Evolutionary conservation across 257 asterid species (phyloP).

Genomic region (Solanum dulcamara): DNA sequence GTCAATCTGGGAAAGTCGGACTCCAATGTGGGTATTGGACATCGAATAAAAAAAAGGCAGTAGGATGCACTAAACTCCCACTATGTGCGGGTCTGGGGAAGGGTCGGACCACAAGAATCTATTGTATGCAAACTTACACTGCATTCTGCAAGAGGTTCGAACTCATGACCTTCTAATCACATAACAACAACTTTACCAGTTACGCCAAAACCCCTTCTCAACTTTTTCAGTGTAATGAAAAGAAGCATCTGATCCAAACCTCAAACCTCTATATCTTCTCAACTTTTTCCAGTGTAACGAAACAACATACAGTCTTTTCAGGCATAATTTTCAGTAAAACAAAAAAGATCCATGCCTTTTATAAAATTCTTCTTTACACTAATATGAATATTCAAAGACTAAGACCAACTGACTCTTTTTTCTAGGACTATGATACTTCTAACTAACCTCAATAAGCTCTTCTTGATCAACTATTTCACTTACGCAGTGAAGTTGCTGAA

Average conservation of each 20-base stretch:
- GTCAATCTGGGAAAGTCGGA: not conserved
- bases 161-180: not conserved
- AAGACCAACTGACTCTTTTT: not conserved
- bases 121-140: no score
- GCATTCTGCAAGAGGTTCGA: no score
- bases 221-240: not conserved
- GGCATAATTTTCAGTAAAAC: no score
- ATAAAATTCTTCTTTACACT: not conserved
- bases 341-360: not conserved
- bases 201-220: not conserved
- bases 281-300: not conserved
- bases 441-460: not conserved
- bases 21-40: not conserved
- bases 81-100: no score
- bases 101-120: not conserved
- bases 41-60: not conserved
- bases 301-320: not conserved
- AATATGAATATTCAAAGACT: not conserved
- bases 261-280: not conserved
- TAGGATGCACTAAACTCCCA: no score
- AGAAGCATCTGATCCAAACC: constrained; percentile 5
- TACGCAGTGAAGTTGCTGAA: constrained; percentile 19
- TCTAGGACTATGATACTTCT: not conserved
- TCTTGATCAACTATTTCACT: constrained; percentile 7
- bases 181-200: not conserved